Evolutionary conservation across 257 asterid species (phyloP), one percentile per base, ranked within the genome.

Genomic region (Cruciata laevipes): DNA sequence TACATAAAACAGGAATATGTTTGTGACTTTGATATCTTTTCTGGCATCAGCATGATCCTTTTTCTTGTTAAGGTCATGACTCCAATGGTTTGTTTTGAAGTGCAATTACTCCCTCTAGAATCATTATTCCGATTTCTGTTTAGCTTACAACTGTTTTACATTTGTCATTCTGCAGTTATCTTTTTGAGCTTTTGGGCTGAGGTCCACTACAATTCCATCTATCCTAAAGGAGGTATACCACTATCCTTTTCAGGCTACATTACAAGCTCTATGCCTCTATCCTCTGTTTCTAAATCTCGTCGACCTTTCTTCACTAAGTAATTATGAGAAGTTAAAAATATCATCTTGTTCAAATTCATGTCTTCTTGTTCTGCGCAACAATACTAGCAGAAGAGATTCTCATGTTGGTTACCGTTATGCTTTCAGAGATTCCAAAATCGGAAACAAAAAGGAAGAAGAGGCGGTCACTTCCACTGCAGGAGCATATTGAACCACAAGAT

Each of bases 151-250:
- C 18, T 16, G 57, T 40, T 6, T 37, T 30, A 58, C 59, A 14
- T 9, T 60, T 25, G 42, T 60, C 52, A 47, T 31, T 52, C 16
- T 81, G 86, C 91, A 92, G 98, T 89, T 75, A 89, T 92, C 68
- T 89, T 81, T 78, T 72, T 92, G 87, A 92, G 98, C 88, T 92
- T 92, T 74, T 92, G 98, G 97, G 95, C 97, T 0, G 97, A 92
- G 83, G 98, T 92, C 68, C 97, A 92, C 83, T 92, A 89, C 88
- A 89, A 92, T 86, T 92, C 98, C 0, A 89, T 89, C 79, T 90
- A 89, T 70, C 96, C 97, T 16, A 82, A 85, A 81, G 96, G 96
- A 86, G 98, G 98, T 92, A 77, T 55, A 21, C 52, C 63, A 16
- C 57, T 21, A 20, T 37, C 25, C 62, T 65, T 0, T 20, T 17